Conservation (phyloP, 495 filamentous ascomycete genomes). For the Aspergillus heteromorphus region DNA sequence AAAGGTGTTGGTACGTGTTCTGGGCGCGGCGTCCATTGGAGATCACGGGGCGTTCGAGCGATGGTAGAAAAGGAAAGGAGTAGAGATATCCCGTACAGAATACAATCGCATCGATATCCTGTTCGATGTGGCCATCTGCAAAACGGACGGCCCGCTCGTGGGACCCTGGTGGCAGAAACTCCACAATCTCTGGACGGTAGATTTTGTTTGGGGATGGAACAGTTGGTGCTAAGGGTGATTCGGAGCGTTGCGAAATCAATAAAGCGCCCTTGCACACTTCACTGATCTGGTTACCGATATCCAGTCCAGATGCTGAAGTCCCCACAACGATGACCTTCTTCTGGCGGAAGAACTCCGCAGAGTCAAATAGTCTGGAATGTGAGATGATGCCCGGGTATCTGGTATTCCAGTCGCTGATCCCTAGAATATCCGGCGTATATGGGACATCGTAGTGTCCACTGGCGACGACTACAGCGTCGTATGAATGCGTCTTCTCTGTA, state of each 20-base stretch:
- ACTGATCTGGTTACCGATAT: constrained; percentile 73
- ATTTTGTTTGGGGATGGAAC: constrained; percentile 33
- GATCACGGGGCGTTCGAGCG: constrained; percentile 53
- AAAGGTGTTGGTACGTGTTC: constrained; percentile 70
- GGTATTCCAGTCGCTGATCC: constrained; percentile 52
- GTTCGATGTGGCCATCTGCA: constrained; percentile 44
- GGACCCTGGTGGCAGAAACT: constrained; percentile 43
- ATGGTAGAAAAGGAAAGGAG: constrained; percentile 53
- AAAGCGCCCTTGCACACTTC: constrained; percentile 44
- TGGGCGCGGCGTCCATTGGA: constrained; percentile 62
- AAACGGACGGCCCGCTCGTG: constrained; percentile 47
- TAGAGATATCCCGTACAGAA: constrained; percentile 58
- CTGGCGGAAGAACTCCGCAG: constrained; percentile 48
- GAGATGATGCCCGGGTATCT: constrained; percentile 59
- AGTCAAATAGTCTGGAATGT: constrained; percentile 78
- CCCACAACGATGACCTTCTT: constrained; percentile 76
- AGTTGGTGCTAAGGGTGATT: constrained; percentile 31
- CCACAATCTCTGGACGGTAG: constrained; percentile 54
- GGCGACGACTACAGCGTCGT: constrained; percentile 80
- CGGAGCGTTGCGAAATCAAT: constrained; percentile 46
- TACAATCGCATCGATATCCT: constrained; percentile 49
- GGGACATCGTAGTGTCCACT: constrained; percentile 75
- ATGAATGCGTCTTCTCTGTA: constrained; percentile 27
- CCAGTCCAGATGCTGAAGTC: constrained; percentile 70
- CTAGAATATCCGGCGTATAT: constrained; percentile 60